A percentile compares a stretch with the other conserved stretches of the same genome.
Conservation (phyloP, 2,329 filamentous ascomycete genomes). For the Penicillium nordicum region DNA sequence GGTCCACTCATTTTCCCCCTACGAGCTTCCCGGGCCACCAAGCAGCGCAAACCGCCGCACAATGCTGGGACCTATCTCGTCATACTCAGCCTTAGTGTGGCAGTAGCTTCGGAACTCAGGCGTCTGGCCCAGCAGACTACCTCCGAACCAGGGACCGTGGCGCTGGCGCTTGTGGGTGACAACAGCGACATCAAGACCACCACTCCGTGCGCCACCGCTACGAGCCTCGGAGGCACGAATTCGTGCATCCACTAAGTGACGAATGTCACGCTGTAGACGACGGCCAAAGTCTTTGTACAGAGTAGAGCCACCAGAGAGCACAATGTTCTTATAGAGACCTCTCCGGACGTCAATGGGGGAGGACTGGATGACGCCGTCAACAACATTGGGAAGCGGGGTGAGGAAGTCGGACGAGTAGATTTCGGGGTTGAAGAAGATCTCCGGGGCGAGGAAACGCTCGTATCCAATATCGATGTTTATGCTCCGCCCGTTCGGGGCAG, state of each 20-base stretch:
- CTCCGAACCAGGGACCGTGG: constrained; percentile 98
- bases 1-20: constrained; percentile 18
- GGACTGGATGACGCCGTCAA: constrained; percentile 94
- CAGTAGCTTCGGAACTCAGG: constrained; percentile 98
- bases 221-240: constrained; percentile 88
- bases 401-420: constrained; percentile 99
- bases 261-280: constrained; percentile 93
- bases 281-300: constrained; percentile 98
- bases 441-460: constrained; percentile 94
- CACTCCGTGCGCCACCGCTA: constrained; percentile 88
- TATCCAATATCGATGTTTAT: constrained; percentile 91
- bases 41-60: constrained; percentile 90
- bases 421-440: constrained; percentile 99
- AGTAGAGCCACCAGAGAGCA: constrained; percentile 92
- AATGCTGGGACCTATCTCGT: constrained; percentile 94
- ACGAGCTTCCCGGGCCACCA: constrained; percentile 72
- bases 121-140: constrained; percentile 91
- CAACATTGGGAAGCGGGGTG: constrained; percentile 87
- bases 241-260: constrained; percentile 87
- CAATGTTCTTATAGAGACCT: constrained; percentile 99
- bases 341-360: constrained; percentile 96
- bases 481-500: constrained; percentile 78
- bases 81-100: constrained; percentile 86
- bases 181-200: constrained; percentile 92
- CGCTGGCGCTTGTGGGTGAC: constrained; percentile 96